A percentile compares a stretch with the other conserved stretches of the same genome.
Evolutionary conservation across 2,329 filamentous ascomycete genomes (phyloP).

Genomic region (Incumbomyces lentus): DNA sequence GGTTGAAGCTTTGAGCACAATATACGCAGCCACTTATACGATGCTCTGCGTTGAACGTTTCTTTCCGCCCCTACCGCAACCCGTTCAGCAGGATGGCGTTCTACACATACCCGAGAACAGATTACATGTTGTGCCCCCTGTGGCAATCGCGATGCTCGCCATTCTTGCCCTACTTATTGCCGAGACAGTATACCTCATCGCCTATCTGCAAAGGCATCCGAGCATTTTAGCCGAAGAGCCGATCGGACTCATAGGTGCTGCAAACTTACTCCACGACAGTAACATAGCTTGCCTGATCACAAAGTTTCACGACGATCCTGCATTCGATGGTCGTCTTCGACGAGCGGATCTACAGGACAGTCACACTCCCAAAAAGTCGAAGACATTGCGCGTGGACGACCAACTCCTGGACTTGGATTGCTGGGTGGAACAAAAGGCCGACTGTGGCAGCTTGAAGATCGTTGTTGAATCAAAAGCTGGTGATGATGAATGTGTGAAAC

Average conservation of each 20-base stretch:
- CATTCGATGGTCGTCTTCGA: conserved; percentile 1
- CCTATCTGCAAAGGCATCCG: conserved; percentile 5
- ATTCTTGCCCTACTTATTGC: conserved; percentile 1
- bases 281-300: conserved; percentile 1
- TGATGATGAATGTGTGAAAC: not conserved
- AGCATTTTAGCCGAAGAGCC: conserved; percentile 6
- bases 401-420: conserved; percentile 2
- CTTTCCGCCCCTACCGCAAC: conserved; percentile 1
- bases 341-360: not conserved
- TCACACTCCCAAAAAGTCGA: no score
- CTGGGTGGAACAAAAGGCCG: not conserved
- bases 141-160: conserved; percentile 2
- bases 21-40: conserved; percentile 6
- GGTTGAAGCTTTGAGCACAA: not conserved
- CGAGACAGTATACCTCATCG: conserved; percentile 1
- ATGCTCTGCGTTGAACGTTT: conserved; percentile 3
- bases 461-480: not conserved
- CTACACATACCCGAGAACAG: conserved; percentile 1
- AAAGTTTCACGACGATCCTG: conserved; percentile 3
- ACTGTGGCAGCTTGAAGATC: not conserved
- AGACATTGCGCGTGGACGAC: not conserved
- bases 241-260: conserved; percentile 4
- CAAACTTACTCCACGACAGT: conserved; percentile 3
- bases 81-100: not conserved
- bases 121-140: conserved; percentile 3